Percentiles rank a stretch among this genome's conserved stretches.
Evolutionary conservation across 345 rosid genomes (phyloP).

Genomic region (Ailanthus altissimus): DNA sequence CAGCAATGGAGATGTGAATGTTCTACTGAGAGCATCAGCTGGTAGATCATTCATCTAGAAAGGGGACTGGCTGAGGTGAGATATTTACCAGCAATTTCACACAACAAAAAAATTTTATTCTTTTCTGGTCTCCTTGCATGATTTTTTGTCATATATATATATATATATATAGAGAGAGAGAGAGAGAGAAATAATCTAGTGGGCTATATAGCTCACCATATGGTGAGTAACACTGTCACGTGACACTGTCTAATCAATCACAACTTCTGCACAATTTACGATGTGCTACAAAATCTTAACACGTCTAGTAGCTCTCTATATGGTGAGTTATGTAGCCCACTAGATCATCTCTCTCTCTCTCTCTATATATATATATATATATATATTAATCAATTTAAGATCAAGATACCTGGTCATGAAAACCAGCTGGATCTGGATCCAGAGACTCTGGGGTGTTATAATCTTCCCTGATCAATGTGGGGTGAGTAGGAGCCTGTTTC

Average conservation of each 20-base stretch:
- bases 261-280: too few species aligned
- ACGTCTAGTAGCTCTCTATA: too few species aligned
- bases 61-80: neutral
- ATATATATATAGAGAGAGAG: too few species aligned
- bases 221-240: too few species aligned
- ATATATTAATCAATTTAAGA: slow-evolving; percentile 11
- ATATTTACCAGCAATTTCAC: neutral
- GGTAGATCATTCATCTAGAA: neutral
- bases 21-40: neutral
- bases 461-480: slow-evolving; percentile 55
- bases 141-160: too few species aligned
- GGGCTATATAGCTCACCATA: too few species aligned
- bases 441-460: slow-evolving; percentile 44
- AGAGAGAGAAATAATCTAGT: too few species aligned
- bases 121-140: neutral
- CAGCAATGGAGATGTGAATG: neutral
- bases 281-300: too few species aligned
- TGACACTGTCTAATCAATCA: too few species aligned
- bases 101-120: neutral
- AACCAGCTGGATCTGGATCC: slow-evolving; percentile 82
- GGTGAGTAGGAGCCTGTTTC: slow-evolving; percentile 49
- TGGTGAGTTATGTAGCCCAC: too few species aligned
- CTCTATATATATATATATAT: too few species aligned
- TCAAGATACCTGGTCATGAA: slow-evolving; percentile 67
- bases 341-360: too few species aligned